Evolutionary conservation across 768 basidiomycete species (phyloP).

Genomic region (Boletus insuetus): DNA sequence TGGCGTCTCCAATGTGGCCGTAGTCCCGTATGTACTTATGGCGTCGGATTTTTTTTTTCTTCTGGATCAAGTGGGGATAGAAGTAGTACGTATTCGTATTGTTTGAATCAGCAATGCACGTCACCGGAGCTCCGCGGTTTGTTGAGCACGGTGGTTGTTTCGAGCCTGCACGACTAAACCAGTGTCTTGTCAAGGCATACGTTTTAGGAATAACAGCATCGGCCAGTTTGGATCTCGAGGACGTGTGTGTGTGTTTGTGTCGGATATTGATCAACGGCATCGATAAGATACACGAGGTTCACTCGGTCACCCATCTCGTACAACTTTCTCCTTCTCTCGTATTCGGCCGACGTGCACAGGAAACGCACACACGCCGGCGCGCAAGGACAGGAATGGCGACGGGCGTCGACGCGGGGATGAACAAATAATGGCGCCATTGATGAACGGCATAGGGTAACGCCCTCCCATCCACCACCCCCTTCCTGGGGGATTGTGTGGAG

Average conservation of each 20-base stretch:
- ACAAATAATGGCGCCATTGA: not conserved
- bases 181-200: slow-evolving; percentile 2
- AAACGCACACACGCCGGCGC: not conserved
- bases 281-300: slow-evolving; percentile 22
- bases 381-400: not conserved
- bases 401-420: not conserved
- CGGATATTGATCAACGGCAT: slow-evolving; percentile 12
- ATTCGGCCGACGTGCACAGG: not conserved
- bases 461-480: no score
- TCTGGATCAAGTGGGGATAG: slow-evolving; percentile 21
- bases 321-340: not conserved
- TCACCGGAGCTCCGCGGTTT: slow-evolving; percentile 33
- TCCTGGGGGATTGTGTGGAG: slow-evolving; percentile 11
- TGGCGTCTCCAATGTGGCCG: slow-evolving; percentile 23
- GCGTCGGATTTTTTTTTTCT: slow-evolving; percentile 8
- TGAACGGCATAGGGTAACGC: not conserved
- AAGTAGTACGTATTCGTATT: slow-evolving; percentile 19
- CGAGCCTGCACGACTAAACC: slow-evolving; percentile 5
- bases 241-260: not conserved
- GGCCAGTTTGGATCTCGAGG: slow-evolving; percentile 10
- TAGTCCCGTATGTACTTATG: slow-evolving; percentile 31
- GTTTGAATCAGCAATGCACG: slow-evolving; percentile 1
- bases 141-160: slow-evolving; percentile 1
- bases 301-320: not conserved
- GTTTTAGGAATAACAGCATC: slow-evolving; percentile 11